Conservation (phyloP, 768 basidiomycete genomes). For the Lentinula detonsa region DNA sequence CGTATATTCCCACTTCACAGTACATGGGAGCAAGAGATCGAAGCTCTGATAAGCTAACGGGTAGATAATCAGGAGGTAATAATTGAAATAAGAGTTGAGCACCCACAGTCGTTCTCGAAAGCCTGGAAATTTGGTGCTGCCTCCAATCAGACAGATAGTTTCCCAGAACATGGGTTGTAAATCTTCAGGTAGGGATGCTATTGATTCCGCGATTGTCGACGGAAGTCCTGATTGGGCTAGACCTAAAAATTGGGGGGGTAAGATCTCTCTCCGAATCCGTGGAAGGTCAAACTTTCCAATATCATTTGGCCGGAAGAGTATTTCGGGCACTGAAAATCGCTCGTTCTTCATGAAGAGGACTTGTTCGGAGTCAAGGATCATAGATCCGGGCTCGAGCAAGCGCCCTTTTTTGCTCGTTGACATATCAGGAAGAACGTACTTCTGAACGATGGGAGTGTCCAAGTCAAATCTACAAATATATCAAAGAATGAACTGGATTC, state of each 20-base stretch:
- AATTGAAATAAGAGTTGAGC: slow-evolving; percentile 10
- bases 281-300: slow-evolving; percentile 53
- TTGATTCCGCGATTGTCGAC: slow-evolving; percentile 68
- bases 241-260: slow-evolving; percentile 37
- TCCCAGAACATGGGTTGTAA: slow-evolving; percentile 93
- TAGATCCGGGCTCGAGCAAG: slow-evolving; percentile 48
- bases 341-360: slow-evolving; percentile 88
- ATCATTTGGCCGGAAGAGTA: slow-evolving; percentile 85
- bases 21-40: slow-evolving; percentile 78
- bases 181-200: slow-evolving; percentile 71
- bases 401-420: slow-evolving; percentile 58
- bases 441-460: slow-evolving; percentile 70
- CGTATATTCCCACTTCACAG: slow-evolving; percentile 67
- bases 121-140: slow-evolving; percentile 69
- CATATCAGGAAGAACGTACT: slow-evolving; percentile 90
- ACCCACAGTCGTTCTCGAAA: slow-evolving; percentile 75
- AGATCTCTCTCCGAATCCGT: slow-evolving; percentile 2
- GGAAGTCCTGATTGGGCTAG: slow-evolving; percentile 79
- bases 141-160: slow-evolving; percentile 88
- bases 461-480: slow-evolving; percentile 37
- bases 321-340: slow-evolving; percentile 87
- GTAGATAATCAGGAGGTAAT: background rate
- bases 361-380: slow-evolving; percentile 50
- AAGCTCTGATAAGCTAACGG: slow-evolving; percentile 44
- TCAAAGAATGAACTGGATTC: too few species aligned